A percentile compares a stretch with the other conserved stretches of the same genome.
Evolutionary conservation across 2,329 filamentous ascomycete species (phyloP).

Genomic region (Pseudogymnoascus sp.): DNA sequence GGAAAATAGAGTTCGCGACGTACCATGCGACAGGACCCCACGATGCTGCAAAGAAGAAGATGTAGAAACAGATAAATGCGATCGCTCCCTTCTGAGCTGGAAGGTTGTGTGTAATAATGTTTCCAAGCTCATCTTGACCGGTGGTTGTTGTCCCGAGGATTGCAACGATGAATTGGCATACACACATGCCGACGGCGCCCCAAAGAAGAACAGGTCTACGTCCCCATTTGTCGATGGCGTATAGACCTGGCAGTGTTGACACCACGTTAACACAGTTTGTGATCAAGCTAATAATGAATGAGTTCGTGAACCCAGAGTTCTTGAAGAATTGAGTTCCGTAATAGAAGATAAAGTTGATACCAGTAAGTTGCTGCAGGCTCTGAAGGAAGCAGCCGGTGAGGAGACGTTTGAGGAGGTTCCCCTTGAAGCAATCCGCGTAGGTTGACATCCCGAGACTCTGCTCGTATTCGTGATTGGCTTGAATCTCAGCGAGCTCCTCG

Average conservation of each 20-base stretch:
- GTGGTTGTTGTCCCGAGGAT: constrained; percentile 51
- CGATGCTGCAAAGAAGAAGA: constrained; percentile 71
- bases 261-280: constrained; percentile 69
- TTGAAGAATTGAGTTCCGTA: constrained; percentile 67
- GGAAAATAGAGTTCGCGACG: background rate
- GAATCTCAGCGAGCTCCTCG: constrained; percentile 67
- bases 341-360: constrained; percentile 71
- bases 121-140: constrained; percentile 39
- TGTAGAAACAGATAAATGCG: constrained; percentile 59
- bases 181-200: constrained; percentile 66
- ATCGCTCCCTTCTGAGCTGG: constrained; percentile 50
- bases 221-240: constrained; percentile 69
- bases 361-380: constrained; percentile 70
- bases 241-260: constrained; percentile 64
- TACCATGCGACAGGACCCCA: constrained; percentile 68
- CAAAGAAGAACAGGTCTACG: constrained; percentile 64
- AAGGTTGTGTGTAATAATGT: constrained; percentile 40
- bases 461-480: constrained; percentile 69
- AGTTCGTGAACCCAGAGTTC: constrained; percentile 48
- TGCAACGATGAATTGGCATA: constrained; percentile 58
- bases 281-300: constrained; percentile 65
- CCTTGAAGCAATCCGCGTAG: constrained; percentile 52
- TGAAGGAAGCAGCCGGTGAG: constrained; percentile 67
- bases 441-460: constrained; percentile 52
- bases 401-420: constrained; percentile 60